phyloP scores from a whole-genome alignment of 2,329 filamentous ascomycete genomes.

The Trichoderma sp. region DNA sequence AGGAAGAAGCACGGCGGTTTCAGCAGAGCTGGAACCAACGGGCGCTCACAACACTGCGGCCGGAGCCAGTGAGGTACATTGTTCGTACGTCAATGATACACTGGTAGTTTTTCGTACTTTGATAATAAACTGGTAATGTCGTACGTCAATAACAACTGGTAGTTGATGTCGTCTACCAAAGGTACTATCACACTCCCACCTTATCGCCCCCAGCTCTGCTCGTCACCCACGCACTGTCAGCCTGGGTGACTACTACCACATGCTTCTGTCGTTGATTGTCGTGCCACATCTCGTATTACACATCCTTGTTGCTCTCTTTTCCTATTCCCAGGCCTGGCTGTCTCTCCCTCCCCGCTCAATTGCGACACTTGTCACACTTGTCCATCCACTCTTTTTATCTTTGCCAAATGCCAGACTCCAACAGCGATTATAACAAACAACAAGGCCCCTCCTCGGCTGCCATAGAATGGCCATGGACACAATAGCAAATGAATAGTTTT shows the following conservation, averaged over 20 bases:
- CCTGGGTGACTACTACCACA: not conserved
- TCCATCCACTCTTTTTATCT: slow-evolving; percentile 13
- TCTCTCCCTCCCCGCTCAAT: slow-evolving; percentile 4
- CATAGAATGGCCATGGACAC: slow-evolving; percentile 28
- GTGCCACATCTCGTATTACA: slow-evolving; percentile 5
- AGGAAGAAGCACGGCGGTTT: slow-evolving; percentile 44
- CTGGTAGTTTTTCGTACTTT: slow-evolving; percentile 36
- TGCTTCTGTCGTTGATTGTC: slow-evolving; percentile 3
- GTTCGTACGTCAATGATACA: slow-evolving; percentile 40
- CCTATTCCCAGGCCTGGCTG: not conserved
- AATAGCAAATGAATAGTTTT: slow-evolving; percentile 39
- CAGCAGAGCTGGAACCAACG: slow-evolving; percentile 48
- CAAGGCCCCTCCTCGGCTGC: slow-evolving; percentile 11
- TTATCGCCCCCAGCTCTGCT: not conserved
- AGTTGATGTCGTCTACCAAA: slow-evolving; percentile 25
- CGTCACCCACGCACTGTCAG: not conserved
- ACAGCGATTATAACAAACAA: not conserved
- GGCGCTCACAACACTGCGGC: slow-evolving; percentile 33
- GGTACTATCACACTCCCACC: not conserved
- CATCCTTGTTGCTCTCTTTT: not conserved
- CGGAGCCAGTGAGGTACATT: slow-evolving; percentile 30
- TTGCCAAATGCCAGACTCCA: slow-evolving; percentile 23
- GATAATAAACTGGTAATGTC: slow-evolving; percentile 35
- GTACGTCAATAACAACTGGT: slow-evolving; percentile 37
- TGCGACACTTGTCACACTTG: slow-evolving; percentile 7